Evolutionary conservation across 176 grass and related monocot genomes (phyloP).

Genomic region (Juncus effusus): DNA sequence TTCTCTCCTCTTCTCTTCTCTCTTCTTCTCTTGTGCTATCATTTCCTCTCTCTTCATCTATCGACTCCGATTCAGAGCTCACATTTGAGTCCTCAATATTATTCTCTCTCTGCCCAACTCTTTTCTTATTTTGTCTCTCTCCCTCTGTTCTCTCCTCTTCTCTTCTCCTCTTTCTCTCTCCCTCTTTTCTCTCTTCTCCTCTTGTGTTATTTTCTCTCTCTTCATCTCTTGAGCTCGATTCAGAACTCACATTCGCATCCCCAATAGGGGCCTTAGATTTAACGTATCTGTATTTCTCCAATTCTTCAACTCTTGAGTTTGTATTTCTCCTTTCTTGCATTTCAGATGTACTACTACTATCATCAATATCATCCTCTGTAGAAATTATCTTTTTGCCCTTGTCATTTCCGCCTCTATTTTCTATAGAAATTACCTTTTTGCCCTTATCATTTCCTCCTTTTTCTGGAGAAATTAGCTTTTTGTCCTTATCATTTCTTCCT

Average conservation of each 20-base stretch:
- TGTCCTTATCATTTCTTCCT: too few relatives aligned
- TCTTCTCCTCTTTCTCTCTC: background rate
- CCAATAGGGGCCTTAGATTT: background rate
- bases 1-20: background rate
- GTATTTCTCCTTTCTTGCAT: background rate
- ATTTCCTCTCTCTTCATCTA: conserved; percentile 11
- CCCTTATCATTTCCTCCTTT: too few relatives aligned
- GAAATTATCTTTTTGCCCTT: background rate
- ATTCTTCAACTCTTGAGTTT: background rate
- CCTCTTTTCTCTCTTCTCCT: conserved; percentile 12
- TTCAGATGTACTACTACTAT: background rate
- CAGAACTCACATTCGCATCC: background rate
- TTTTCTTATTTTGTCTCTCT: conserved; percentile 13
- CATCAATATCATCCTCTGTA: conserved; percentile 2
- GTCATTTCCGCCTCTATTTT: background rate
- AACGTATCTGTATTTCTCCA: conserved; percentile 16
- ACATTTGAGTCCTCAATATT: background rate
- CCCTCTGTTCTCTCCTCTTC: conserved; percentile 5
- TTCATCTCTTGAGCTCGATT: conserved; percentile 8
- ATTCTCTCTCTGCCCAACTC: background rate
- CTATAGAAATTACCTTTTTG: too few relatives aligned
- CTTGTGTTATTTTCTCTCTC: conserved; percentile 8
- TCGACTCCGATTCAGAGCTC: background rate
- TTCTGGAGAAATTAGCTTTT: too few relatives aligned
- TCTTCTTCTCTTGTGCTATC: background rate